Percentiles rank a stretch among this genome's conserved stretches.
Evolutionary conservation across 2,329 filamentous ascomycete species (phyloP).

Genomic region (Colletotrichum melonis): DNA sequence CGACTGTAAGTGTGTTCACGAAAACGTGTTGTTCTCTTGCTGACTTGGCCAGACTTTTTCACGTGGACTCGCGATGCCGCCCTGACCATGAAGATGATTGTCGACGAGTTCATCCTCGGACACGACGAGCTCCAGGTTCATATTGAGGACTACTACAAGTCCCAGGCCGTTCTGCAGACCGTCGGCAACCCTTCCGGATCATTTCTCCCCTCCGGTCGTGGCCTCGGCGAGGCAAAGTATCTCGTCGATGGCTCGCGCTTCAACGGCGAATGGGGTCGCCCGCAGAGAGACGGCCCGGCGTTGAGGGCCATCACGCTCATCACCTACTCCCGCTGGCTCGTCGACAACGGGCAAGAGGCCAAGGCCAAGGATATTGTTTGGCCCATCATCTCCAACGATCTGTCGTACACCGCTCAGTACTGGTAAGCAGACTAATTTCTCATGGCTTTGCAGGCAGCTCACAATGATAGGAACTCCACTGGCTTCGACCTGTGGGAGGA

Average conservation of each 20-base stretch:
- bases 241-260: slow-evolving; percentile 61
- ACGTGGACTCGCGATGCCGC: slow-evolving; percentile 69
- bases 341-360: slow-evolving; percentile 54
- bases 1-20: slow-evolving; percentile 55
- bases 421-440: slow-evolving; percentile 44
- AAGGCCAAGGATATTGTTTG: slow-evolving; percentile 58
- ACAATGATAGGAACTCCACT: slow-evolving; percentile 55
- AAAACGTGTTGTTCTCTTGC: not conserved
- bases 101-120: slow-evolving; percentile 62
- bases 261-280: slow-evolving; percentile 66
- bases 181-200: slow-evolving; percentile 64
- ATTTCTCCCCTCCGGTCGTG: slow-evolving; percentile 54
- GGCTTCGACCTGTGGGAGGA: slow-evolving; percentile 73
- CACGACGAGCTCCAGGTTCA: slow-evolving; percentile 55
- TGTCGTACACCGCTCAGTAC: slow-evolving; percentile 66
- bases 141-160: slow-evolving; percentile 64
- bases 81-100: slow-evolving; percentile 61
- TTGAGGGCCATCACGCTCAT: slow-evolving; percentile 68
- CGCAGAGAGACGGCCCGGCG: slow-evolving; percentile 69
- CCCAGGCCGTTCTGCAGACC: slow-evolving; percentile 63
- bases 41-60: slow-evolving; percentile 60
- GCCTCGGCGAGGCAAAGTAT: slow-evolving; percentile 68
- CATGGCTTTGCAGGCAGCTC: not conserved
- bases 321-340: slow-evolving; percentile 63
- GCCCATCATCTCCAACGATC: slow-evolving; percentile 67